phyloP scores from a whole-genome alignment of 495 filamentous ascomycete genomes.

The Thermochaetoides thermophila region DNA sequence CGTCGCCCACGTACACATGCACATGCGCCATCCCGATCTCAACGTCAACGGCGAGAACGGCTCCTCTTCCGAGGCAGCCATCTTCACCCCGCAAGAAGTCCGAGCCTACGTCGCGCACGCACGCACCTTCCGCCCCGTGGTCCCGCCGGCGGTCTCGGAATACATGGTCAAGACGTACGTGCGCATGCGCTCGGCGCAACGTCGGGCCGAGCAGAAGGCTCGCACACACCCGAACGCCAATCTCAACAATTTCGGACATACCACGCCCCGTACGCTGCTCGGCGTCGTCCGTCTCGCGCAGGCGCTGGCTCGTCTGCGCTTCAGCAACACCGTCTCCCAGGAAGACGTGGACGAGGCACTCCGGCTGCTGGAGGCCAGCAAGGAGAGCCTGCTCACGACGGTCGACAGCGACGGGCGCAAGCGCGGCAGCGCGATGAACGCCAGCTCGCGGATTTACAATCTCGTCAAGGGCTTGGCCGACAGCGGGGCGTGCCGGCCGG shows the following conservation, averaged over 20 bases:
- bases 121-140: constrained; percentile 69
- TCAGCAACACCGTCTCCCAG: constrained; percentile 63
- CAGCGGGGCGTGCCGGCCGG: constrained; percentile 52
- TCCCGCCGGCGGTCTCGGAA: constrained; percentile 71
- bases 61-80: constrained; percentile 33
- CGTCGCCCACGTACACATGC: constrained; percentile 95
- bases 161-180: constrained; percentile 97
- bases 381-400: constrained; percentile 61
- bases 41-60: too few species aligned
- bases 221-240: not conserved
- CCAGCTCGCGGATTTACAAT: constrained; percentile 84
- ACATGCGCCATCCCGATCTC: constrained; percentile 80
- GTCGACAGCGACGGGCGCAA: constrained; percentile 39
- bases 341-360: constrained; percentile 95
- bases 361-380: constrained; percentile 78
- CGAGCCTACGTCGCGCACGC: constrained; percentile 91
- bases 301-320: constrained; percentile 85
- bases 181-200: constrained; percentile 72
- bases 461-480: constrained; percentile 75
- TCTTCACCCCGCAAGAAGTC: constrained; percentile 83
- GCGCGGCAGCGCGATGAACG: constrained; percentile 57
- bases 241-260: constrained; percentile 73
- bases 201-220: constrained; percentile 71
- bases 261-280: constrained; percentile 81
- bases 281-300: constrained; percentile 88